A percentile compares a stretch with the other conserved stretches of the same genome.
Evolutionary conservation across 2,329 filamentous ascomycete species (phyloP).

Genomic region (Penicillium paneum): DNA sequence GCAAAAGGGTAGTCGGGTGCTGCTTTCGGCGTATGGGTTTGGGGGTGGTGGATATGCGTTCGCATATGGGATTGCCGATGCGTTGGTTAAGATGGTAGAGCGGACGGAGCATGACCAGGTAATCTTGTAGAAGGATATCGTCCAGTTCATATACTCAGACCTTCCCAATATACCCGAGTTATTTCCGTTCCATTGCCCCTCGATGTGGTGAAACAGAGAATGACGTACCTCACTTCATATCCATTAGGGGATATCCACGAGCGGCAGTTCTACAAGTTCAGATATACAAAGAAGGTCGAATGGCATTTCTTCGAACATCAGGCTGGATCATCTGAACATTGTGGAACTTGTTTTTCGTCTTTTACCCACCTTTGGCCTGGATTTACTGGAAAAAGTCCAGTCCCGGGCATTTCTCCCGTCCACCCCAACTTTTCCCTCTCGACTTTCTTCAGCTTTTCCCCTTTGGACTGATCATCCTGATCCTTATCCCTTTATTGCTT

Average conservation of each 20-base stretch:
- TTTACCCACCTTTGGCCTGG: constrained; percentile 10
- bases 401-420: constrained; percentile 16
- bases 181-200: neutral
- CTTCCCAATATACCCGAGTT: neutral
- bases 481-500: neutral
- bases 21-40: constrained; percentile 40
- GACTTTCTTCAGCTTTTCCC: neutral
- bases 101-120: constrained; percentile 31
- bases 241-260: too few relatives aligned
- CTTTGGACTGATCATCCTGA: neutral
- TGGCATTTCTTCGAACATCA: too few relatives aligned
- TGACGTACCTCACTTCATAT: neutral
- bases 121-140: constrained; percentile 12
- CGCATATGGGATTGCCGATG: constrained; percentile 37
- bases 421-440: constrained; percentile 1
- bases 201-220: neutral
- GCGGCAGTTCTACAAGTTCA: too few relatives aligned
- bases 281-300: too few relatives aligned
- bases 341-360: neutral
- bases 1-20: constrained; percentile 21
- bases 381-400: neutral
- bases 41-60: constrained; percentile 40
- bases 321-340: too few relatives aligned
- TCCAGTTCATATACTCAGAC: too few relatives aligned
- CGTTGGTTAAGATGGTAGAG: constrained; percentile 36